phyloP scores from a whole-genome alignment of 78 protist species.

The Chrysochromulina tobinii region DNA sequence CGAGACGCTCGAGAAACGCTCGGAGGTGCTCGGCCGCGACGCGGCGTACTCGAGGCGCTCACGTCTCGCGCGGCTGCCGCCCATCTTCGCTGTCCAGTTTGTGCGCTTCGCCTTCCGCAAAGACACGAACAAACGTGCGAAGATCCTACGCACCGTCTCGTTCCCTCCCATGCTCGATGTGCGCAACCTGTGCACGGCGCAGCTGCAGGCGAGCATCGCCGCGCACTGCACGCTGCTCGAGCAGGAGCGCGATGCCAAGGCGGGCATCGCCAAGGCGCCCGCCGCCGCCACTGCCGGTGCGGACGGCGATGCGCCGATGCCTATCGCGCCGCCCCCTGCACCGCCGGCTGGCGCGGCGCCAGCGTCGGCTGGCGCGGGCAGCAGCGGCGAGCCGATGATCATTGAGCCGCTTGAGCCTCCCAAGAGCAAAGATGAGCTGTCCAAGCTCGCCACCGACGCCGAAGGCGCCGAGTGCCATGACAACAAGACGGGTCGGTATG shows the following conservation, averaged over 20 bases:
- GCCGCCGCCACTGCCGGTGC: too few species aligned
- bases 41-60: slow-evolving; percentile 61
- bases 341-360: too few species aligned
- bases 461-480: too few species aligned
- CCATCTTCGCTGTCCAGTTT: slow-evolving; percentile 73
- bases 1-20: slow-evolving; percentile 61
- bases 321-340: too few species aligned
- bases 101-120: slow-evolving; percentile 85
- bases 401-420: too few species aligned
- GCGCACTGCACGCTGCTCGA: neutral
- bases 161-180: slow-evolving; percentile 10
- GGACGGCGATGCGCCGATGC: too few species aligned
- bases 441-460: too few species aligned
- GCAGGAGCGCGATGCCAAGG: neutral
- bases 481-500: slow-evolving; percentile 74
- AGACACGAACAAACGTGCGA: slow-evolving; percentile 55
- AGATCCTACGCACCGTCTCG: slow-evolving; percentile 65
- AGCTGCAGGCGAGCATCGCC: neutral
- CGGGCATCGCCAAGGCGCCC: neutral
- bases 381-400: too few species aligned
- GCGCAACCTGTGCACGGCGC: neutral
- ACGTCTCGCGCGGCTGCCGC: slow-evolving; percentile 71
- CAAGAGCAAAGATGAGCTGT: neutral
- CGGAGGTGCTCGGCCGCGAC: slow-evolving; percentile 54
- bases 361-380: too few species aligned